Percentiles rank a stretch among this genome's conserved stretches.
Evolutionary conservation across 257 asterid species (phyloP).

Genomic region (Penstemon eatonii): DNA sequence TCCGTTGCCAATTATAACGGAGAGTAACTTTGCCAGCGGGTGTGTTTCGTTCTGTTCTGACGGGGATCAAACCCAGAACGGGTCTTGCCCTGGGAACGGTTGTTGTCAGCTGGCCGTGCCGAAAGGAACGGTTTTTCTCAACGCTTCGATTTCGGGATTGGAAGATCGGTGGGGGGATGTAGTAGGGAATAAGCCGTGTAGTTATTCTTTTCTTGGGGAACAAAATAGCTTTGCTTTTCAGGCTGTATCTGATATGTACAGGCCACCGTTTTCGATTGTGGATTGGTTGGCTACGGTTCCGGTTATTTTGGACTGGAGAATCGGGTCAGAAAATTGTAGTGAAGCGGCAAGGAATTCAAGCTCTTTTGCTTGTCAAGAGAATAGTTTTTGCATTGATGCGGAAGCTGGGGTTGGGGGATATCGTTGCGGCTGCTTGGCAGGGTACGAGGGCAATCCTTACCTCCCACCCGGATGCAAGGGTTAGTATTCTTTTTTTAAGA

Average conservation of each 20-base stretch:
- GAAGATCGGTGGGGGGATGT: constrained; percentile 20
- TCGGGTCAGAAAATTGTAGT: constrained; percentile 24
- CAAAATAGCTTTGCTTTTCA: constrained; percentile 16
- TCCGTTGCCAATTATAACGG: constrained; percentile 14
- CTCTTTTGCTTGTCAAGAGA: constrained; percentile 14
- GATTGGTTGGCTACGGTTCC: constrained; percentile 17
- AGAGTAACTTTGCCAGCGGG: constrained; percentile 24
- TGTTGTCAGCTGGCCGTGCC: constrained; percentile 36
- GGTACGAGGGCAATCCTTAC: constrained; percentile 35
- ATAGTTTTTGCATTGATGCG: constrained; percentile 28
- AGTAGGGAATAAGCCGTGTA: constrained; percentile 11
- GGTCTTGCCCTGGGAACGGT: constrained; percentile 39
- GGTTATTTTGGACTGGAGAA: constrained; percentile 34
- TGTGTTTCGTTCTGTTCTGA: constrained; percentile 35
- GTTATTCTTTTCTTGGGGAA: constrained; percentile 35
- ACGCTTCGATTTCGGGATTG: constrained; percentile 21
- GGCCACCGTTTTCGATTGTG: not conserved
- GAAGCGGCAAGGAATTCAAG: constrained; percentile 16
- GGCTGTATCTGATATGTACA: constrained; percentile 29
- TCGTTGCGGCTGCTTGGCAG: constrained; percentile 26
- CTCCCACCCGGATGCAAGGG: constrained; percentile 35
- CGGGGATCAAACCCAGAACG: constrained; percentile 23
- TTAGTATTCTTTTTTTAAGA: constrained; percentile 12
- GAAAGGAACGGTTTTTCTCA: constrained; percentile 26
- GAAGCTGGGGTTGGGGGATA: constrained; percentile 30